Percentiles rank a stretch among this genome's conserved stretches.
Conservation (phyloP, 2,329 filamentous ascomycete genomes). For the Chalara sp. region DNA sequence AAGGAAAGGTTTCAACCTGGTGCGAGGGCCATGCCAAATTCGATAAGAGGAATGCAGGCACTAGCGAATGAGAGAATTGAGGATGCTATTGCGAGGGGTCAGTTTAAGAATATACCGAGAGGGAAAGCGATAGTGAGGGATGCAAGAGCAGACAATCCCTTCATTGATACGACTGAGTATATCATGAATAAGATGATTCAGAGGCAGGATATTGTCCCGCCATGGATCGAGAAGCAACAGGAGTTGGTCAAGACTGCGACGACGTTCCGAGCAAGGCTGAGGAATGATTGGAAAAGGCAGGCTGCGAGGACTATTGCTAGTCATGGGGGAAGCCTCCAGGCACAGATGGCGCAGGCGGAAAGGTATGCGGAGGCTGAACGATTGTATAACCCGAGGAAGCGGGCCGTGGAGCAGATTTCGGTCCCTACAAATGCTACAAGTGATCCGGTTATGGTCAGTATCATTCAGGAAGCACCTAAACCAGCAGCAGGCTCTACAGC, state of each 20-base stretch:
- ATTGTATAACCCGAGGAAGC: conserved; percentile 50
- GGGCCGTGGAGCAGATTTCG: conserved; percentile 39
- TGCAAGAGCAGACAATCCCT: conserved; percentile 74
- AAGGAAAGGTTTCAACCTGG: conserved; percentile 73
- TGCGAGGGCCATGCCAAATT: conserved; percentile 66
- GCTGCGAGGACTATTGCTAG: conserved; percentile 73
- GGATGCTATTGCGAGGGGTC: conserved; percentile 83
- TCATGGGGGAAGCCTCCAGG: conserved; percentile 65
- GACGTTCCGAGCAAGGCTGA: conserved; percentile 66
- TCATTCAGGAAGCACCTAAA: conserved; percentile 30
- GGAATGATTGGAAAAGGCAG: conserved; percentile 79
- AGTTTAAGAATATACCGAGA: conserved; percentile 78
- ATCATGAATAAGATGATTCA: conserved; percentile 99
- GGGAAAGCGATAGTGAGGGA: conserved; percentile 80
- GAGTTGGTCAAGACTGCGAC: conserved; percentile 66
- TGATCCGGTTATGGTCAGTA: conserved; percentile 41
- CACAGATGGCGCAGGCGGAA: conserved; percentile 65
- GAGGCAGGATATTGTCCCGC: conserved; percentile 88
- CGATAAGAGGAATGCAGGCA: conserved; percentile 70
- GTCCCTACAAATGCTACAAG: conserved; percentile 41
- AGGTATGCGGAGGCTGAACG: conserved; percentile 71
- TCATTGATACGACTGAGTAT: conserved; percentile 94
- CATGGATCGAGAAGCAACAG: conserved; percentile 99
- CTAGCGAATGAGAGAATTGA: conserved; percentile 91
- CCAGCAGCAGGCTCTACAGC: conserved; percentile 8